Base-by-base conservation (phyloP, 345 rosid species). In the Arabis alpina region DNA sequence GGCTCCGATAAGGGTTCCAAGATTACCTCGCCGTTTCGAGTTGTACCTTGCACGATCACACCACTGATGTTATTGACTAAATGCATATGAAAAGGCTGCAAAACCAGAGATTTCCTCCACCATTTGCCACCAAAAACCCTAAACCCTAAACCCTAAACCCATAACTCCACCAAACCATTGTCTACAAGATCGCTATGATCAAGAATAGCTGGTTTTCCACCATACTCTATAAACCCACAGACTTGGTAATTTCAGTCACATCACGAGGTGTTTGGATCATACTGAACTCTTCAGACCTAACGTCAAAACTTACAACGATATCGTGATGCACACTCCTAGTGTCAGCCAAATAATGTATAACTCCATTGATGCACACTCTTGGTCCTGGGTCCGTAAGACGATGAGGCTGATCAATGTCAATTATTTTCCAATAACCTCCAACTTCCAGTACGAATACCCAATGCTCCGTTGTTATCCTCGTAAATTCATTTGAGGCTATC, bases 381-480 rank as follows among this genome's bases (percentile, higher is more conserved):
- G 0, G n/a, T 59, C 28, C 4, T n/a, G 23, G 23, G 1, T 19
- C 23, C 23, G 10, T 39, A 49, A 52, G 71, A 1, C 5, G 0
- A 8, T 48, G 58, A 48, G 19, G 10, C 24, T 49, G 64, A 58
- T 40, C 50, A 58, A n/a, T 8, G 27, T 48, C 32, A 6, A 58
- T 10, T 37, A 2, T 58, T 58, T 49, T 58, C 73, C 73, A 69
- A 0, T 24, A 57, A 57, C 49, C 49, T 57, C 65, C 65, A 0
- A 3, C 24, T 57, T 68, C 56, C 2, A 68, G 40, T 68, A 68
- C 25, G 0, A 56, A 57, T 2, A 68, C 65, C 64, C 57, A 13
- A 42, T 60, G 37, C 23, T 19, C 23, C 23, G 23, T 0, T 19
- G 23, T 19, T 19, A 19, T 1, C 1, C 23, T 19, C 23, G 4